Percentiles rank a stretch among this genome's conserved stretches.
Evolutionary conservation across 768 basidiomycete species (phyloP).

Genomic region (Roridomyces roridus): DNA sequence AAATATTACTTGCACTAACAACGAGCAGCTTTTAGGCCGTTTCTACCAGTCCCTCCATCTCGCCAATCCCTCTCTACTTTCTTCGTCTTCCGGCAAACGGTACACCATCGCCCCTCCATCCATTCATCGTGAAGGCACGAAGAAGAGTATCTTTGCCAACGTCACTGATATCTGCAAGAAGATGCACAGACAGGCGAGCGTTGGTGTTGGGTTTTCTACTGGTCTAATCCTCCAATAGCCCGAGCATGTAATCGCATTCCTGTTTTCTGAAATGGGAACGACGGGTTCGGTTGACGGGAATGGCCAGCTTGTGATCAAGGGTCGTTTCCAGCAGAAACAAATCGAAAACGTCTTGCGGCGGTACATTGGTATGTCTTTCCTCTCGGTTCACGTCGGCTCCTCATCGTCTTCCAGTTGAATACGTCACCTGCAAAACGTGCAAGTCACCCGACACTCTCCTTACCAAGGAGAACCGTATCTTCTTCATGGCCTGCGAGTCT

Average conservation of each 20-base stretch:
- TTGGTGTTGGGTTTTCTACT: background rate
- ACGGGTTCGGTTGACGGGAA: conserved; percentile 94
- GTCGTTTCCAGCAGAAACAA: conserved; percentile 98
- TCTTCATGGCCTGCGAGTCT: conserved; percentile 95
- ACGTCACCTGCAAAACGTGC: conserved; percentile 99
- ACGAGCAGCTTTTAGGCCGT: conserved; percentile 82
- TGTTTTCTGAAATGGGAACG: conserved; percentile 98
- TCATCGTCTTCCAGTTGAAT: conserved; percentile 70
- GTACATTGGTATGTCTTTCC: conserved; percentile 83
- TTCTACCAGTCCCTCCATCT: conserved; percentile 92
- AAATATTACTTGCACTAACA: background rate
- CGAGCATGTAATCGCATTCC: conserved; percentile 96
- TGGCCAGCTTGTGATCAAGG: conserved; percentile 93
- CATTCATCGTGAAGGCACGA: conserved; percentile 94
- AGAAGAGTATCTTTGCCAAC: conserved; percentile 97
- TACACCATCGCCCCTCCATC: conserved; percentile 98
- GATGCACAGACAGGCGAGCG: conserved; percentile 84
- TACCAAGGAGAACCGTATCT: conserved; percentile 97
- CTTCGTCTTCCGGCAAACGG: conserved; percentile 83
- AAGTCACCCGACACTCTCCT: conserved; percentile 98
- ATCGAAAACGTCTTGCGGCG: conserved; percentile 95
- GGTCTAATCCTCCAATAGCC: conserved; percentile 53
- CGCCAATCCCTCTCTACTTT: conserved; percentile 90
- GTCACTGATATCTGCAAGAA: conserved; percentile 96
- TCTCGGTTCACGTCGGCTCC: background rate